Evolutionary conservation across 768 basidiomycete species (phyloP), one percentile per base, ranked within the genome.

Genomic region (Lepiota brunneoincarnata): DNA sequence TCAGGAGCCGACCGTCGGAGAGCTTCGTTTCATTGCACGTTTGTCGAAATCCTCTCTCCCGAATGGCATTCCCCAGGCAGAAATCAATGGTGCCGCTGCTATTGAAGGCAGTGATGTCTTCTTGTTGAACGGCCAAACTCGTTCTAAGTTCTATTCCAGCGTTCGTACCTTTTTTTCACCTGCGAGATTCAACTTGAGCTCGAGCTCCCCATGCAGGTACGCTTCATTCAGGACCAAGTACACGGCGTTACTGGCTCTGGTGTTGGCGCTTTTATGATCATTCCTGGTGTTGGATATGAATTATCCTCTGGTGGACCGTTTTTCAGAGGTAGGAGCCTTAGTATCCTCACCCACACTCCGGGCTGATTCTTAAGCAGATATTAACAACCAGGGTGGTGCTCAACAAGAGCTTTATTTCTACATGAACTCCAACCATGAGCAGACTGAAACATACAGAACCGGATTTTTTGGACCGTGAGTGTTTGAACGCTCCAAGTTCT

Each of bases 21-120:
- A 79, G 54, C 66, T 79, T 50, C 72, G 77, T 23, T 74, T 75
- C 61, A 76, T 80, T 54, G 75, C 76, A 14, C 76, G 78, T 31
- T 68, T 80, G 18, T 69, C 66, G 11, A 75, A 70, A 52, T 64
- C 72, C 6, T 63, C 70, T 1, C 60, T 78, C 4, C 73, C 75
- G 2, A 74, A 72, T 54, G 77, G 77, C 11, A 61, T 68, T 17
- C 59, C 65, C 6, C 64, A 60, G 38, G 67, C 76, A n/a, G 74
- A 76, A 20, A 61, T 77, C 7, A 66, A 73, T 35, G 74, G 72
- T 12, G 74, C 72, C 3, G 68, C 72, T 20, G 73, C 72, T 17
- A 74, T 80, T 40, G 78, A 78, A 63, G 77, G 77, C 18, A 69
- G 72, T 0, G 78, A 80, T 58, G 77, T 79, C 11, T 80, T 67